A percentile compares a stretch with the other conserved stretches of the same genome.
phyloP scores from a whole-genome alignment of 2,329 filamentous ascomycete species.

The Xylariaceae sp. region DNA sequence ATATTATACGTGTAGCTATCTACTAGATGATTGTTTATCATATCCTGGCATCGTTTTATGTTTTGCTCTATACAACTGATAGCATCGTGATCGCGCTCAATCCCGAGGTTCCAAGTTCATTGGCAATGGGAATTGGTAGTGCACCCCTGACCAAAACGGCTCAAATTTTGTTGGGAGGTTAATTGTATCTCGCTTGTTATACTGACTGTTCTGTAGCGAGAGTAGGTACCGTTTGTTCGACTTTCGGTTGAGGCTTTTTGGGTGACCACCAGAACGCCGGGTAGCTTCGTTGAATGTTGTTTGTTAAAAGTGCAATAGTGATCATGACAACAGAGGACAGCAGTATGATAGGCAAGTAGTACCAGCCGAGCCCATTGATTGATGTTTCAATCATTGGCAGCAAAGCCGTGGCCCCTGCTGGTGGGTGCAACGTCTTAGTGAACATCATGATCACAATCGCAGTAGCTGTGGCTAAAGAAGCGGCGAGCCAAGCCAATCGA shows the following conservation, averaged over 20 bases:
- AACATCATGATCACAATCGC: constrained; percentile 1
- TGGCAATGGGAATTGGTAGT: no score
- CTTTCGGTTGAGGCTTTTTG: neutral
- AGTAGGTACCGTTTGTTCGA: no score
- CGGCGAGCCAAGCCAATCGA: constrained; percentile 3
- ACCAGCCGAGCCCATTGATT: constrained; percentile 4
- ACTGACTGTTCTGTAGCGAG: no score
- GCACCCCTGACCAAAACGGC: no score
- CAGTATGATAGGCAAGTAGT: constrained; percentile 2
- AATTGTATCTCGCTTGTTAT: no score
- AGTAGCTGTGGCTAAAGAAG: constrained; percentile 1
- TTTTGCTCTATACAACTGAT: no score
- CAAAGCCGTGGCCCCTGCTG: constrained; percentile 4
- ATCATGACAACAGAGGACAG: constrained; percentile 3
- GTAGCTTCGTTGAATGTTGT: neutral
- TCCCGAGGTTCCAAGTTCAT: no score
- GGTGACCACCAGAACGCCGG: neutral
- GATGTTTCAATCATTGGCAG: neutral
- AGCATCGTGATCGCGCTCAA: no score
- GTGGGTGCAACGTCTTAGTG: constrained; percentile 4
- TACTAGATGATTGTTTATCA: no score
- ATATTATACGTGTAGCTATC: no score
- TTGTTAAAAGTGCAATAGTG: neutral
- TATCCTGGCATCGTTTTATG: no score
- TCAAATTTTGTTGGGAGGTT: no score